phyloP scores from a whole-genome alignment of 2,329 filamentous ascomycete species.

The Chrysoporthe austroafricana region DNA sequence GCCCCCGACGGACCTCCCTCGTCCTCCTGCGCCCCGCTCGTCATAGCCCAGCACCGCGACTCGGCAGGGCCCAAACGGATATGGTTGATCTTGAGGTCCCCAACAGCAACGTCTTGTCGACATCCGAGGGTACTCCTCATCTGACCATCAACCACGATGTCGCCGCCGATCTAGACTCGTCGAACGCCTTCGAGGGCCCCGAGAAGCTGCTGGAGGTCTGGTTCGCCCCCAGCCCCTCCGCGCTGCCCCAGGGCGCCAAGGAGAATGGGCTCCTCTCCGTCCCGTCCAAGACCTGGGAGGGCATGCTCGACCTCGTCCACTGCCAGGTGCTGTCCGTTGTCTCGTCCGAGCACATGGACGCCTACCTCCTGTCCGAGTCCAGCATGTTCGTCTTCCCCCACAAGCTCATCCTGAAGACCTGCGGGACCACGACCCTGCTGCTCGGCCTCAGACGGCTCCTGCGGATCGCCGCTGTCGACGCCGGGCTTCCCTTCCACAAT shows the following conservation, averaged over 20 bases:
- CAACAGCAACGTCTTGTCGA: conserved; percentile 80
- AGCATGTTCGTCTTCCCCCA: conserved; percentile 99
- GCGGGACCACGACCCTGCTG: conserved; percentile 92
- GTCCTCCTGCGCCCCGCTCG: conserved; percentile 31
- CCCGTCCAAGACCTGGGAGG: conserved; percentile 83
- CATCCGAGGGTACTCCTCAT: conserved; percentile 81
- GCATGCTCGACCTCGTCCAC: conserved; percentile 96
- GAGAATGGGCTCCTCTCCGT: conserved; percentile 86
- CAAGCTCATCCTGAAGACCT: conserved; percentile 98
- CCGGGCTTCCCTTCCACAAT: conserved; percentile 85
- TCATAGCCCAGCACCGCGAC: conserved; percentile 31
- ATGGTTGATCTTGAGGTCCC: conserved; percentile 87
- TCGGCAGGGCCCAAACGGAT: conserved; percentile 49
- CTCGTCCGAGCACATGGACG: conserved; percentile 90
- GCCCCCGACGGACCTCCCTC: conserved; percentile 29
- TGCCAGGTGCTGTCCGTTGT: conserved; percentile 97
- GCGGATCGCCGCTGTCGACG: conserved; percentile 84
- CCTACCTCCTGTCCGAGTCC: conserved; percentile 95
- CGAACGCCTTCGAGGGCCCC: conserved; percentile 95
- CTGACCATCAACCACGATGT: conserved; percentile 97
- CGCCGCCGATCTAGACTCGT: conserved; percentile 88
- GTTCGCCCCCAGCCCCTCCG: conserved; percentile 81
- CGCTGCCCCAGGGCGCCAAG: conserved; percentile 71
- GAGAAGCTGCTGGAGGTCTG: conserved; percentile 99
- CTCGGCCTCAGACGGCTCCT: conserved; percentile 88